Base-by-base conservation (phyloP, 495 filamentous ascomycete genomes). In the Niebla homalea region DNA sequence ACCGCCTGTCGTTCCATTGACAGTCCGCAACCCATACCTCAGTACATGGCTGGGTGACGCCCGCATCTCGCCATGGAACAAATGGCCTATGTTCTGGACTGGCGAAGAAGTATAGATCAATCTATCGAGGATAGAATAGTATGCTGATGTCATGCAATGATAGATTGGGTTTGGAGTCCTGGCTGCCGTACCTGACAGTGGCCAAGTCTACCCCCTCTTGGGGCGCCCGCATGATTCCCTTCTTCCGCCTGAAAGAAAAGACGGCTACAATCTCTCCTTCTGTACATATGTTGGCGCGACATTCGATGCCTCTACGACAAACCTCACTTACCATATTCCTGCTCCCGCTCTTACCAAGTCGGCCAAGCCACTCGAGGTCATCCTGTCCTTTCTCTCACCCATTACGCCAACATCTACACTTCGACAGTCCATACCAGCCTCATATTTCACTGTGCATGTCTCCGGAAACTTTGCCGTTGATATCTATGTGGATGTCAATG, bases 51-150 rank as follows among this genome's bases (percentile, higher is more conserved):
- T 94, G 45, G 74, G 74, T 11, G 75, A 83, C 68, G 87, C 87
- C 32, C 77, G 90, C 43, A 79, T 84, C 14, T 71, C 70, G 18
- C 90, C 90, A n/a, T 97, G 90, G 89, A 74, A 78, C 32, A 78
- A 79, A 62, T 97, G 90, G 89, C 90, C 89, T 23, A 93, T 94
- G 54, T 97, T 97, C 63, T 97, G 83, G 73, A 93, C 86, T 14
- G 89, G 90, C 18, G 75, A 83, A 60, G 78, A 76, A 58, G 75
- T 79, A 52, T n/a, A 37, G 50, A 19, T 18, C 20, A 43, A 4
- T 37, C 20, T 36, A 0, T 37, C 2, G 36, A 37, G 21, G 29
- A 8, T 10, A 36, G 15, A 2, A 32, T 3, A 22, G 21, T 26
- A 19, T 44, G 36, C 23, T 48, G 14, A 54, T 49, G 32, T 21